A percentile compares a stretch with the other conserved stretches of the same genome.
These are phyloP conservation scores for Pyrenochaeta sp. DNA, from an alignment of 2,329 filamentous ascomycete genomes.

Conservation along the genomic window DNA sequence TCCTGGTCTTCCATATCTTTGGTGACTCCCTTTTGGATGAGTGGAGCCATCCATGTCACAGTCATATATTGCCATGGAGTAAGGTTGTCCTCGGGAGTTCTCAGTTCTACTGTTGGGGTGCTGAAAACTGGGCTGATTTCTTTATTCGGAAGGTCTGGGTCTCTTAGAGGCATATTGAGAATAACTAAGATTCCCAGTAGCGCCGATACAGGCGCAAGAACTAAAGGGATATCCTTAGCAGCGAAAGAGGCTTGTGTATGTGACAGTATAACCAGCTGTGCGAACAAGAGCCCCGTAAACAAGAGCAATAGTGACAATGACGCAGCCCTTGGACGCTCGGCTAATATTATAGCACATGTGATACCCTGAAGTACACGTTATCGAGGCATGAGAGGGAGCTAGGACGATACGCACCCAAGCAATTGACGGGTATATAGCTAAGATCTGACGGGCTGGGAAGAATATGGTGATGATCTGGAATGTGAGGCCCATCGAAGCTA, in stretches of 20 bases:
- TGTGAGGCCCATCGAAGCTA: conserved; percentile 37
- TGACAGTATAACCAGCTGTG: conserved; percentile 46
- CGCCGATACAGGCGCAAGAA: conserved; percentile 52
- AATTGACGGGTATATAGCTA: conserved; percentile 36
- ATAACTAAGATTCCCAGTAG: conserved; percentile 62
- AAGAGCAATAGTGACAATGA: conserved; percentile 53
- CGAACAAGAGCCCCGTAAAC: conserved; percentile 42
- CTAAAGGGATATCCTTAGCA: conserved; percentile 44
- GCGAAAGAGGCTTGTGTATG: conserved; percentile 24
- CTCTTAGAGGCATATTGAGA: conserved; percentile 74
- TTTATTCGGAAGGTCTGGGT: conserved; percentile 61
- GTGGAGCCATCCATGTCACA: conserved; percentile 80
- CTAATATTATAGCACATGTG: conserved; percentile 45
- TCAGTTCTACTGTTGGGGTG: conserved; percentile 65
- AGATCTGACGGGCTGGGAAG: conserved; percentile 23
- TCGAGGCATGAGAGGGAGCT: neutral
- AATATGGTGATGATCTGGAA: conserved; percentile 38
- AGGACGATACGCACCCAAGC: conserved; percentile 41
- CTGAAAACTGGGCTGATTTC: conserved; percentile 68
- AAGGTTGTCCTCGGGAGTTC: conserved; percentile 81
- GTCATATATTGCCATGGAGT: conserved; percentile 85
- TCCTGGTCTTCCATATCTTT: conserved; percentile 78
- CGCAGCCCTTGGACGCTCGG: conserved; percentile 53
- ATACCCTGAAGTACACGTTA: conserved; percentile 44
- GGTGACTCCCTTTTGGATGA: conserved; percentile 71